Base-by-base conservation (phyloP, 2,329 filamentous ascomycete genomes). In the Curvularia sp. region DNA sequence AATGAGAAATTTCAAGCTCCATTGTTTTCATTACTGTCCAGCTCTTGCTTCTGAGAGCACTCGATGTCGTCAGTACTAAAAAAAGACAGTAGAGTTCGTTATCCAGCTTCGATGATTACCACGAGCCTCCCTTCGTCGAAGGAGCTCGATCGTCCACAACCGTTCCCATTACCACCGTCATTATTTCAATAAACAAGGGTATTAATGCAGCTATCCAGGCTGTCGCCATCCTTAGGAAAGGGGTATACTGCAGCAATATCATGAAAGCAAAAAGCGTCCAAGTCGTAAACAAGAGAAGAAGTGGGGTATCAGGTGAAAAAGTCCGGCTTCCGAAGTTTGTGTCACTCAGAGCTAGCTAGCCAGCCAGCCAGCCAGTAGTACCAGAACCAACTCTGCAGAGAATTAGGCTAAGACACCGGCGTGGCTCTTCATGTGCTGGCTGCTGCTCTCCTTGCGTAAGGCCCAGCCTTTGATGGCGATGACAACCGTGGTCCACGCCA, bases 401-500 rank as follows among this genome's bases (percentile, higher is more conserved):
- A 24, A 4, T 47, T 49, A 76, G 15, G 73, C 73, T 58, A 75
- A 60, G 28, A 64, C 72, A 48, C 70, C 72, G 57, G 61, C 63
- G 41, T 60, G 62, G 22, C 53, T 50, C 55, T 75, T 75, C n/a
- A 64, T 61, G 35, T 66, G 65, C 48, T 54, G 57, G 35, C 60
- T 67, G 13, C 58, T 58, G 51, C 61, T 68, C 64, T 81, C 79
- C 53, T 67, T 77, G 22, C 78, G 72, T 15, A 75, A 65, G 3
- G 92, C 92, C 92, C 92, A 96, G 26, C 93, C 93, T 78, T 97
- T 97, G 73, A 97, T 79, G 26, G 92, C 89, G 59, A 97, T 86
- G 10, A 90, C 81, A 28, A 93, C 71, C 20, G 96, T 85, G 53
- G 90, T 85, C 88, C 91, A 97, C 0, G 93, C 88, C 90, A 97